A percentile compares a stretch with the other conserved stretches of the same genome.
phyloP scores from a whole-genome alignment of 495 filamentous ascomycete genomes.

The Aspergillus cristatus region DNA sequence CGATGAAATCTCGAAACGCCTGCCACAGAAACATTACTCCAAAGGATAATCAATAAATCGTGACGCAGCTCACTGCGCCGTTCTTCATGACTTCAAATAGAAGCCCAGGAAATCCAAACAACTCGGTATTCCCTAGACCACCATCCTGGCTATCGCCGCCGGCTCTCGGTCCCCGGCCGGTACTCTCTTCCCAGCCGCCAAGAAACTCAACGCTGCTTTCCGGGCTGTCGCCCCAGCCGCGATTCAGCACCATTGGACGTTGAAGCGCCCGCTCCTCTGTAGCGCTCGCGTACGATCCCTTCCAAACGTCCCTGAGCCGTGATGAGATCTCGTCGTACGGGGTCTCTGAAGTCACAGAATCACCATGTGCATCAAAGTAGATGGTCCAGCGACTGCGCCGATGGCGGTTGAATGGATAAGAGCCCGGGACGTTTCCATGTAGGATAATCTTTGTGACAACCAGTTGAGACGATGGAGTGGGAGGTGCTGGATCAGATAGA shows the following conservation, averaged over 20 bases:
- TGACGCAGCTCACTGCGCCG: conserved; percentile 77
- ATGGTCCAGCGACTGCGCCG: conserved; percentile 84
- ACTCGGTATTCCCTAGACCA: conserved; percentile 63
- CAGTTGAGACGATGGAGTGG: conserved; percentile 46
- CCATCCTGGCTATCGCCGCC: conserved; percentile 45
- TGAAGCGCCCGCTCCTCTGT: conserved; percentile 56
- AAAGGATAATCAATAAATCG: conserved; percentile 55
- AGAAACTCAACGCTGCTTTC: conserved; percentile 85
- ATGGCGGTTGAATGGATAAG: conserved; percentile 93
- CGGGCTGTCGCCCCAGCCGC: conserved; percentile 85
- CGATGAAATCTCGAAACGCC: conserved; percentile 4
- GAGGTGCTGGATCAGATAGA: conserved; percentile 22
- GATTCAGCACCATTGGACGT: conserved; percentile 76
- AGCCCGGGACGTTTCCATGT: conserved; percentile 90
- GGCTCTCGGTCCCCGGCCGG: conserved; percentile 31
- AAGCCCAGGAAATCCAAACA: conserved; percentile 90
- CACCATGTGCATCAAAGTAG: conserved; percentile 30
- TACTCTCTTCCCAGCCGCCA: conserved; percentile 80
- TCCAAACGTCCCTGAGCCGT: conserved; percentile 63
- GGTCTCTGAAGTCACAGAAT: conserved; percentile 62
- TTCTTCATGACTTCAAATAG: conserved; percentile 96
- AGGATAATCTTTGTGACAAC: conserved; percentile 85
- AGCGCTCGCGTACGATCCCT: conserved; percentile 50
- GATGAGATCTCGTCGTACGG: conserved; percentile 60
- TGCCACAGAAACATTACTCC: conserved; percentile 2